A percentile compares a stretch with the other conserved stretches of the same genome.
Conservation (phyloP, 768 basidiomycete genomes). For the Boletus insuetus region DNA sequence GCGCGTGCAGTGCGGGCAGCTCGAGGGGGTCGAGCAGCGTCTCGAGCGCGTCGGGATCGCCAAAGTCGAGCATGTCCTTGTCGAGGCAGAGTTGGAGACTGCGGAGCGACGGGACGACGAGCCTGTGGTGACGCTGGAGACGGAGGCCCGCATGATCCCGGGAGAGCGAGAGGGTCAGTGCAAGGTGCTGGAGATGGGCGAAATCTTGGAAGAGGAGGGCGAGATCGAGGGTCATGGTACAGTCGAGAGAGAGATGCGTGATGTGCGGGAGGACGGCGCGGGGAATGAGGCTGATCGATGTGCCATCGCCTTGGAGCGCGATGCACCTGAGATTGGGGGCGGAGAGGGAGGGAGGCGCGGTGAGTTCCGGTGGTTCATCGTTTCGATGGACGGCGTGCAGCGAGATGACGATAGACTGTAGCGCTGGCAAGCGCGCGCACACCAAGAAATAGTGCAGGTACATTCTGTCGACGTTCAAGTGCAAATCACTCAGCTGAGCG, state of each 20-base stretch:
- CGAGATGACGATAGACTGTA: slow-evolving; percentile 18
- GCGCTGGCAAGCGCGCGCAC: slow-evolving; percentile 3
- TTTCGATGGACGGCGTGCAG: slow-evolving; percentile 8
- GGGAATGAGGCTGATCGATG: slow-evolving; percentile 16
- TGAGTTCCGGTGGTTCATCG: slow-evolving; percentile 1
- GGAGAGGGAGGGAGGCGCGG: background rate
- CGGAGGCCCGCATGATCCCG: slow-evolving; percentile 7
- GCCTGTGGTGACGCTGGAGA: slow-evolving; percentile 1
- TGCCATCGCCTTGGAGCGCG: slow-evolving; percentile 11
- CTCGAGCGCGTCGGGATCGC: slow-evolving; percentile 15
- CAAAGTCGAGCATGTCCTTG: slow-evolving; percentile 19
- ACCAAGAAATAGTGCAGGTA: slow-evolving; percentile 23
- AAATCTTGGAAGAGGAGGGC: slow-evolving; percentile 18
- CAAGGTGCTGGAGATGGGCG: slow-evolving; percentile 13
- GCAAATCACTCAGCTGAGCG: slow-evolving; percentile 15
- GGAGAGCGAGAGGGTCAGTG: slow-evolving; percentile 12
- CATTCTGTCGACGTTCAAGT: slow-evolving; percentile 12
- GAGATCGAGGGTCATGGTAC: slow-evolving; percentile 18
- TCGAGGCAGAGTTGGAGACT: slow-evolving; percentile 20
- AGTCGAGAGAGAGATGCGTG: slow-evolving; percentile 24
- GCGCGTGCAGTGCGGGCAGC: slow-evolving; percentile 17
- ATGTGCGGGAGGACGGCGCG: slow-evolving; percentile 15
- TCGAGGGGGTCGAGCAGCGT: slow-evolving; percentile 20
- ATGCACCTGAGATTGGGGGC: slow-evolving; percentile 19
- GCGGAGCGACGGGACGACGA: slow-evolving; percentile 6